Percentiles rank a stretch among this genome's conserved stretches.
These are phyloP conservation scores for Pistacia atlantica DNA, from an alignment of 345 rosid genomes.

Conservation along the genomic window DNA sequence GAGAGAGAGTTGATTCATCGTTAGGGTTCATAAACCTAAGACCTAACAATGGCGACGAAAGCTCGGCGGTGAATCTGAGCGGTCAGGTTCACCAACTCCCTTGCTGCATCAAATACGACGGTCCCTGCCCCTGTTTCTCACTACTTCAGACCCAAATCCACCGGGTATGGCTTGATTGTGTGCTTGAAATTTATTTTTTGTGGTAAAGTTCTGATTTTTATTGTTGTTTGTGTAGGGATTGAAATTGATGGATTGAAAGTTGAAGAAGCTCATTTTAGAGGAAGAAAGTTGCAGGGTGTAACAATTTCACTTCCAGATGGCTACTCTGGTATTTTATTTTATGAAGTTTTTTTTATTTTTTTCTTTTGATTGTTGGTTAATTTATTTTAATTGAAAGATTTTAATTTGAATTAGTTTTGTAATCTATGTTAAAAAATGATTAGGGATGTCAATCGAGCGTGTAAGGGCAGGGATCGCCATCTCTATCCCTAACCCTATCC, in stretches of 20 bases:
- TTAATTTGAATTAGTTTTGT: too few relatives aligned
- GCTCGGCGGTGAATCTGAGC: slow-evolving; percentile 41
- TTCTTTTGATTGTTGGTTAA: too few relatives aligned
- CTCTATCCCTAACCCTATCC: too few relatives aligned
- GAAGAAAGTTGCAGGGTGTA: slow-evolving; percentile 78
- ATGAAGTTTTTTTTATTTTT: background rate
- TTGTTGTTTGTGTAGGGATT: slow-evolving; percentile 33
- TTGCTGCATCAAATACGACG: slow-evolving; percentile 76
- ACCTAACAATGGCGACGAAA: slow-evolving; percentile 15
- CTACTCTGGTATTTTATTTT: slow-evolving; percentile 57
- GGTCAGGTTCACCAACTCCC: slow-evolving; percentile 75
- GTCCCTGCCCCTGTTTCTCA: slow-evolving; percentile 71
- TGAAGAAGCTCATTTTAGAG: slow-evolving; percentile 86
- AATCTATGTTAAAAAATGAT: too few relatives aligned
- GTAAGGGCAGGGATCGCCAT: too few relatives aligned
- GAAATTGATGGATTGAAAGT: slow-evolving; percentile 62
- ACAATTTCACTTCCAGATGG: slow-evolving; percentile 64
- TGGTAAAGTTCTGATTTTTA: background rate
- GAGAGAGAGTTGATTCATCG: slow-evolving; percentile 17
- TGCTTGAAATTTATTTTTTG: background rate
- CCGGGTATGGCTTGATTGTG: slow-evolving; percentile 36
- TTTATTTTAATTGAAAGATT: background rate
- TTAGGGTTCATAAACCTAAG: slow-evolving; percentile 45
- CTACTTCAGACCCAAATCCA: slow-evolving; percentile 74
- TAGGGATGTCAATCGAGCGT: too few relatives aligned